Conservation (phyloP, 352 stramenopile genomes). For the Thalassiosira livingstoniorum region DNA sequence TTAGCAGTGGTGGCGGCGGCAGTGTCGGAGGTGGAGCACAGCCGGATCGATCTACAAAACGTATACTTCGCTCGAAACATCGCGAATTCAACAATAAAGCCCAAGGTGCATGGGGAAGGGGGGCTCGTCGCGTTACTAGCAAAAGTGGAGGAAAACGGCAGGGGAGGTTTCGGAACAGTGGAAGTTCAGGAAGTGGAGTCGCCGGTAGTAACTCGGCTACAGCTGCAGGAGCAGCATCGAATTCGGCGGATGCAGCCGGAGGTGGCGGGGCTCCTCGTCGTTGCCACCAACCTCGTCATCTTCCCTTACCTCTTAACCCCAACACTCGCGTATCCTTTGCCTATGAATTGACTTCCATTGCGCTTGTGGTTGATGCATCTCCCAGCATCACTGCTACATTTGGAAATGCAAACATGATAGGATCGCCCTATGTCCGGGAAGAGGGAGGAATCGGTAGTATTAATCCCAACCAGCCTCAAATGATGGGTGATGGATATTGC, state of each 20-base stretch:
- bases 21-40: constrained; percentile 21
- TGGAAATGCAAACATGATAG: constrained; percentile 33
- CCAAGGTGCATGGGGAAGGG: constrained; percentile 57
- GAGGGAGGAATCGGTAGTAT: background rate
- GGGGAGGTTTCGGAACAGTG: background rate
- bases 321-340: constrained; percentile 79
- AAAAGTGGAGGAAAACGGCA: constrained; percentile 29
- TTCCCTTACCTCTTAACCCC: constrained; percentile 73
- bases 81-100: constrained; percentile 73
- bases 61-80: constrained; percentile 62
- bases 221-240: background rate
- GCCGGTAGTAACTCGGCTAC: no score
- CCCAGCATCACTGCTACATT: constrained; percentile 76
- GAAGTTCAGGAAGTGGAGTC: background rate
- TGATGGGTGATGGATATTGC: constrained; percentile 24
- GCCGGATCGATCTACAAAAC: constrained; percentile 51
- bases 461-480: no score
- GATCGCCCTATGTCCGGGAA: background rate
- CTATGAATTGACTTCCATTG: constrained; percentile 83
- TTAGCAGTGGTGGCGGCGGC: background rate
- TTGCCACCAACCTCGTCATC: constrained; percentile 73
- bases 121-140: constrained; percentile 19
- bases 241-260: background rate
- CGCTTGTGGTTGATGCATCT: constrained; percentile 81
- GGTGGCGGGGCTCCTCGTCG: constrained; percentile 11